A percentile compares a stretch with the other conserved stretches of the same genome.
These are phyloP conservation scores for Lodderomyces margitis DNA, from an alignment of 1,139 yeast species.

Conservation along the genomic window DNA sequence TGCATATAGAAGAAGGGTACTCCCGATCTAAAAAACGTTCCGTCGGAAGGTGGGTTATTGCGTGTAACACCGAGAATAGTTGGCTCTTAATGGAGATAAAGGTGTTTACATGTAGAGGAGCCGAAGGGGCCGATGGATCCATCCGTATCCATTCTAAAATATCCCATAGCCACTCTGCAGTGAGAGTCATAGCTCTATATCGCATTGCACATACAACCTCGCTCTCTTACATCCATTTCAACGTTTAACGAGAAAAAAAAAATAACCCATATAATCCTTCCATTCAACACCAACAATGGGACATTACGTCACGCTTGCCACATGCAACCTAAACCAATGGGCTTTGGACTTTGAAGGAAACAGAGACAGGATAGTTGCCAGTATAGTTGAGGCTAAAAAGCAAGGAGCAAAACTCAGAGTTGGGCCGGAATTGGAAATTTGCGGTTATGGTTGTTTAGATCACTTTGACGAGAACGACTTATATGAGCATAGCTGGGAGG, in stretches of 20 bases:
- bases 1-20: not conserved
- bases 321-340: slow-evolving; percentile 92
- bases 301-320: slow-evolving; percentile 56
- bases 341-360: slow-evolving; percentile 98
- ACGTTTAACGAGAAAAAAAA: not conserved
- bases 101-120: too few relatives aligned
- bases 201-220: too few relatives aligned
- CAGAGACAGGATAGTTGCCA: slow-evolving; percentile 81
- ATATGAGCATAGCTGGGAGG: slow-evolving; percentile 91
- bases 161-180: too few relatives aligned
- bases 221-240: not conserved
- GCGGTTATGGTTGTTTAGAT: slow-evolving; percentile 95
- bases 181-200: too few relatives aligned
- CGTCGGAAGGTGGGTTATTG: slow-evolving; percentile 5
- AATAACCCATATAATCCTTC: not conserved
- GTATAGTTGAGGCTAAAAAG: slow-evolving; percentile 72
- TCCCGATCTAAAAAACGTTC: slow-evolving; percentile 1
- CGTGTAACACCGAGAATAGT: not conserved
- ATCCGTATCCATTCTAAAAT: too few relatives aligned
- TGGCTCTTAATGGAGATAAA: too few relatives aligned
- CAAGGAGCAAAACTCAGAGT: slow-evolving; percentile 81
- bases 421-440: slow-evolving; percentile 93
- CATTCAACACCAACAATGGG: slow-evolving; percentile 35
- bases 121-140: too few relatives aligned
- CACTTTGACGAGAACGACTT: slow-evolving; percentile 91